phyloP scores from a whole-genome alignment of 768 basidiomycete species.

The Chiua virens region DNA sequence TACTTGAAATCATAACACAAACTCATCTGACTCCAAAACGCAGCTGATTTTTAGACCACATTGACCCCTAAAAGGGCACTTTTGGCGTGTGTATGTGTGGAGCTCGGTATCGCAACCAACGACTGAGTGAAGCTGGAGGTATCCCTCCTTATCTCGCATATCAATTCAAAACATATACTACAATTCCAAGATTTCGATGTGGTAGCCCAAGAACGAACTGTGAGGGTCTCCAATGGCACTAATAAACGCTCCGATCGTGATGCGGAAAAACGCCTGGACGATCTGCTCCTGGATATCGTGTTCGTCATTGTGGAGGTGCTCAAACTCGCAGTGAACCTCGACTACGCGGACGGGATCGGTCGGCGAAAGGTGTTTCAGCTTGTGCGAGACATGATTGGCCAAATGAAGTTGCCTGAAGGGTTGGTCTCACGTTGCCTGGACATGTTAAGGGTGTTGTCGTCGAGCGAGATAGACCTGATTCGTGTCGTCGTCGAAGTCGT shows the following conservation, averaged over 20 bases:
- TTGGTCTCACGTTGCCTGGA: slow-evolving; percentile 80
- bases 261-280: slow-evolving; percentile 50
- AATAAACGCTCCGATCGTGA: slow-evolving; percentile 37
- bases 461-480: slow-evolving; percentile 84
- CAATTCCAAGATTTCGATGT: slow-evolving; percentile 44
- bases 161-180: slow-evolving; percentile 74
- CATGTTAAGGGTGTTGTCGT: slow-evolving; percentile 69
- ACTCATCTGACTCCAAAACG: not conserved
- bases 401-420: slow-evolving; percentile 63
- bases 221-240: slow-evolving; percentile 32
- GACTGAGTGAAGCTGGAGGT: slow-evolving; percentile 64
- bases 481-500: slow-evolving; percentile 87
- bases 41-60: slow-evolving; percentile 70
- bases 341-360: slow-evolving; percentile 92
- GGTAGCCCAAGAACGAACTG: slow-evolving; percentile 37
- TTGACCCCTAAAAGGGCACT: slow-evolving; percentile 78
- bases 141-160: slow-evolving; percentile 73
- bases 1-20: too few relatives aligned
- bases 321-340: slow-evolving; percentile 72
- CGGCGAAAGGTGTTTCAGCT: slow-evolving; percentile 84
- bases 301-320: slow-evolving; percentile 83
- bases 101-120: slow-evolving; percentile 67
- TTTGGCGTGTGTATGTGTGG: slow-evolving; percentile 79
- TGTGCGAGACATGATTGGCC: slow-evolving; percentile 81
- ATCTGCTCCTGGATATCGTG: slow-evolving; percentile 35